Evolutionary conservation across 495 filamentous ascomycete species (phyloP), one percentile per base, ranked within the genome.

Genomic region (Aspergillus affinis): DNA sequence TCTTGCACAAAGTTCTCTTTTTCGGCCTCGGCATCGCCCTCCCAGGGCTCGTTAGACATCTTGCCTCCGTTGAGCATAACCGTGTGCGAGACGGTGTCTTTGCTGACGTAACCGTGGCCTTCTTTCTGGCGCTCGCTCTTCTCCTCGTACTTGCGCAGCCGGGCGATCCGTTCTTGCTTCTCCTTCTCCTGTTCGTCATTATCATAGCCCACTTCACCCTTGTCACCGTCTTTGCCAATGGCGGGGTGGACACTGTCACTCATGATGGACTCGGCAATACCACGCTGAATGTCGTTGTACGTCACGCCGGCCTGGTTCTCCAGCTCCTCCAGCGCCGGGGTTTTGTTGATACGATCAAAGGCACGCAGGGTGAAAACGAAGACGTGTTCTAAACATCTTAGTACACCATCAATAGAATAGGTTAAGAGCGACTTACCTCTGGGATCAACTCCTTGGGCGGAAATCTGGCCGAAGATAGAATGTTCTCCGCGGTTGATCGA

Each of bases 361-460:
- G 88, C 89, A 13, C 93, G 83, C 13, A 97, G 80, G 63, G 96
- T 96, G 80, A 98, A 98, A 49, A 94, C 74, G 71, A 95, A 97
- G 44, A 98, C 83, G 69, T 97, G 81, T 47, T 97, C 71, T 63
- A 57, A 46, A 18, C 1, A 26, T 30, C 48, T 64, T 58, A 69
- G 59, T 19, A 17, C 15, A 2, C 6, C 17, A 48, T 51, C 51
- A 15, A 21, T 15, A 17, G 32, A 23, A 55, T 4, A 10, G 48
- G 29, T 30, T 41, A 27, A 23, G 9, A 29, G 20, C 45, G 6
- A 63, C 70, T 53, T 71, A 78, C 77, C 55, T 51, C 62, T 84
- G 0, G 94, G 91, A 64, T 97, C 84, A 17, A 97, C 84, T 4
- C 91, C 93, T 63, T 90, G 82, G 4, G 87, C 87, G 21, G 80